A percentile compares a stretch with the other conserved stretches of the same genome.
These are phyloP conservation scores for Luvunga scandens DNA, from an alignment of 345 rosid species.

Conservation along the genomic window DNA sequence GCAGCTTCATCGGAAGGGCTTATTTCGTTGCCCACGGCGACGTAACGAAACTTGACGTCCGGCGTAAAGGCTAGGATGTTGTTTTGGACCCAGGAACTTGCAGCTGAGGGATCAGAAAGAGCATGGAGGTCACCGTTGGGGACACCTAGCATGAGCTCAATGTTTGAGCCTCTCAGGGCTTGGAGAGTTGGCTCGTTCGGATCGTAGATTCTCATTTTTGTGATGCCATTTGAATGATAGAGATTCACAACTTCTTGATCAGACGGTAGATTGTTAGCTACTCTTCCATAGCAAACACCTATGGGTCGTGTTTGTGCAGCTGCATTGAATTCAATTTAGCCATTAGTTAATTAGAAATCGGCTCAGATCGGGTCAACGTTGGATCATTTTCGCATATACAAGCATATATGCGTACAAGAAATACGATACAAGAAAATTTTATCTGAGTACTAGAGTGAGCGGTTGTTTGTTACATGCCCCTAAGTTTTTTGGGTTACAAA, in stretches of 20 bases:
- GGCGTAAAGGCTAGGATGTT: not conserved
- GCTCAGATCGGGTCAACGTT: no score
- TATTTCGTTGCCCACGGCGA: constrained; percentile 13
- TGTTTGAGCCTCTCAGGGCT: constrained; percentile 23
- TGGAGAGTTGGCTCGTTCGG: constrained; percentile 11
- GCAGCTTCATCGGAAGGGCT: not conserved
- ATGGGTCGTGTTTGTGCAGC: not conserved
- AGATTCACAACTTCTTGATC: constrained; percentile 15
- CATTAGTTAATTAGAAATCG: not conserved
- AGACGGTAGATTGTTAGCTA: constrained; percentile 14
- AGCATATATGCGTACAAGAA: no score
- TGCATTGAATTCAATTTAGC: not conserved
- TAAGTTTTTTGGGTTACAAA: no score
- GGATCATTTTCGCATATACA: no score
- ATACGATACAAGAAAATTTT: no score
- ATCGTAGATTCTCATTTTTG: constrained; percentile 25
- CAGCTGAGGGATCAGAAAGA: not conserved
- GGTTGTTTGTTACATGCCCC: no score
- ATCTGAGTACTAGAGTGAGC: no score
- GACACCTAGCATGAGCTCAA: constrained; percentile 16
- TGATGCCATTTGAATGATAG: constrained; percentile 14
- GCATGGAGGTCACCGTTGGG: not conserved
- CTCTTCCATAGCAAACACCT: not conserved
- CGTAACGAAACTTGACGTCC: constrained; percentile 6
- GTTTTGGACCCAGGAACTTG: constrained; percentile 12